These are phyloP conservation scores for Aspergillus transmontanensis DNA, from an alignment of 2,329 filamentous ascomycete genomes.

Conservation along the genomic window DNA sequence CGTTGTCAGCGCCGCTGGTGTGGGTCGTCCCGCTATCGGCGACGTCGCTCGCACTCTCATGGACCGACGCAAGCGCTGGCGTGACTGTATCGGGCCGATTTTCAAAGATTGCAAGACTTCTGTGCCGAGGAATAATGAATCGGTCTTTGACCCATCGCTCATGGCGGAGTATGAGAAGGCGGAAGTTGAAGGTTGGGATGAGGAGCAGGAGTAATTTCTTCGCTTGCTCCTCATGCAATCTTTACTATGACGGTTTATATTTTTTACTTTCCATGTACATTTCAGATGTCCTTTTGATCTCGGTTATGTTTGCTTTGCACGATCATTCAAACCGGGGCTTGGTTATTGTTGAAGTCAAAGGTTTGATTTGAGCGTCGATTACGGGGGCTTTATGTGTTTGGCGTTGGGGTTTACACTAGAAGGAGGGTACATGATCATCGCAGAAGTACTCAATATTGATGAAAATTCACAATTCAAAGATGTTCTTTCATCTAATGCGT, in stretches of 20 bases:
- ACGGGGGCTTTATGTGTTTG: not conserved
- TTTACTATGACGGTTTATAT: not conserved
- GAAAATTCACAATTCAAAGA: not conserved
- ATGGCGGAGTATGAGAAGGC: constrained; percentile 75
- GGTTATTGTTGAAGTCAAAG: not conserved
- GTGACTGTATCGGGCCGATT: constrained; percentile 84
- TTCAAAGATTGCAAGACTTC: constrained; percentile 80
- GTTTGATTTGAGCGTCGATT: not conserved
- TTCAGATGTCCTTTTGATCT: not conserved
- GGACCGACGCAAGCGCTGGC: constrained; percentile 88
- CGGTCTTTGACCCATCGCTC: constrained; percentile 72
- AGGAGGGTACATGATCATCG: not conserved
- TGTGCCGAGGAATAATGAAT: constrained; percentile 69
- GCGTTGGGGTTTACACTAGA: constrained; percentile 6
- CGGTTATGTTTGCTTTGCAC: not conserved
- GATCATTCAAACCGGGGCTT: not conserved
- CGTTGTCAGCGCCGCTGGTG: constrained; percentile 39
- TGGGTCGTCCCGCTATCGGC: constrained; percentile 69
- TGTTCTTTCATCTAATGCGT: not conserved
- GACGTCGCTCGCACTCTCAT: constrained; percentile 90
- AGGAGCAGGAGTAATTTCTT: constrained; percentile 65
- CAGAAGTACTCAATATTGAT: too few species aligned
- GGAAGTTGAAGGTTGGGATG: constrained; percentile 80
- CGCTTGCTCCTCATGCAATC: not conserved
- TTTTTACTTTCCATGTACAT: constrained; percentile 5